A percentile compares a stretch with the other conserved stretches of the same genome.
Conservation (phyloP, 768 basidiomycete genomes). For the Suillus clintonianus region DNA sequence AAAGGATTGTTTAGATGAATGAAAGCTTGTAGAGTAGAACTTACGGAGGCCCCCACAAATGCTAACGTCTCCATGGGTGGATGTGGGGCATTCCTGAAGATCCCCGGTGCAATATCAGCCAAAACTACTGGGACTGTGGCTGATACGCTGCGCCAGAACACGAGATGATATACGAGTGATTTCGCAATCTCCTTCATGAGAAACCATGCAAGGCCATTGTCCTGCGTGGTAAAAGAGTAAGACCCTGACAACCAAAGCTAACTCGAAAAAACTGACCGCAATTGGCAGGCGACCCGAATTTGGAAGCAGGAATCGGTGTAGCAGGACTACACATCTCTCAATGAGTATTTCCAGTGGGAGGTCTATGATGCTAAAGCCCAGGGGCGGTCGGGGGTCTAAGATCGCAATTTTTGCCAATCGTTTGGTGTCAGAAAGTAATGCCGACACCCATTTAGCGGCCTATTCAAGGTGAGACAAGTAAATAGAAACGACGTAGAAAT, state of each 20-base stretch:
- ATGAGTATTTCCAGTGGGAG: too few relatives aligned
- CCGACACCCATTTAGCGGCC: not conserved
- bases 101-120: not conserved
- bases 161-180: not conserved
- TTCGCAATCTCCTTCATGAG: not conserved
- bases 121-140: not conserved
- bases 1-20: not conserved
- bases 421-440: not conserved
- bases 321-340: not conserved
- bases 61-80: not conserved
- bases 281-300: not conserved
- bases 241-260: not conserved
- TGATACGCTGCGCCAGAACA: not conserved
- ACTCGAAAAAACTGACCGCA: not conserved
- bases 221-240: not conserved
- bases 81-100: not conserved
- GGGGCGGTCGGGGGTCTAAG: not conserved
- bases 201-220: not conserved
- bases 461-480: not conserved
- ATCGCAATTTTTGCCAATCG: not conserved
- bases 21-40: not conserved
- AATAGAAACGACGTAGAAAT: not conserved
- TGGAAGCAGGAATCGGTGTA: not conserved
- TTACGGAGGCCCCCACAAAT: not conserved
- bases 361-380: not conserved